Evolutionary conservation across 257 asterid genomes (phyloP), one percentile per base, ranked within the genome.

Genomic region (Salvia splendens): DNA sequence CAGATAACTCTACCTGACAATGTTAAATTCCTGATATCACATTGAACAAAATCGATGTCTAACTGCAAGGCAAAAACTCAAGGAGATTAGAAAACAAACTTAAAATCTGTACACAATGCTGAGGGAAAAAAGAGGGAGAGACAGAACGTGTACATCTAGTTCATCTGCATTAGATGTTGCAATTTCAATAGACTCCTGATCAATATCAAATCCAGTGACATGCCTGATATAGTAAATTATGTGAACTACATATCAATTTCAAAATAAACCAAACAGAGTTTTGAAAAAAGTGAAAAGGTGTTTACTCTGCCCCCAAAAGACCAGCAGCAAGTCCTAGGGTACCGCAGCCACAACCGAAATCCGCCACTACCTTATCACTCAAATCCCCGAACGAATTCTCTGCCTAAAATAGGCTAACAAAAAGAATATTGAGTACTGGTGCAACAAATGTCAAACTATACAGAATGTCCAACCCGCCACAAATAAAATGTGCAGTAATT

Each of bases 311-410:
- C 61, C 88, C 96, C 82, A 93, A 78, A 69, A 93, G 95, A 61
- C 76, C 92, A 77, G 99, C 96, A 65, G 95, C 97, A 73, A 93
- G 78, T 72, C 99, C 96, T 32, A 90, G 83, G 12, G 99, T 88
- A 75, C 99, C 97, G 61, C 95, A 91, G 12, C 99, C 99, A 77
- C 99, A 90, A 48, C 99, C 99, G 76, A 93, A 90, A 85, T 93
- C 99, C 5, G 95, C 97, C 52, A 93, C 99, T 61, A 88, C 95
- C 72, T 90, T 93, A 78, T 76, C 76, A 15, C 78, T 75, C 73
- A 93, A 91, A 81, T 93, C 97, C 77, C 87, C 99, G 74, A 72
- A 93, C 24, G 96, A 90, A 65, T 81, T 92, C 68, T 87, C 98
- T 41, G 98, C 98, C 95, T 91, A 69, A 69, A 72, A 32, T 35